Conservation (phyloP, 108 stramenopile species). For the Cyclotella baltica region DNA sequence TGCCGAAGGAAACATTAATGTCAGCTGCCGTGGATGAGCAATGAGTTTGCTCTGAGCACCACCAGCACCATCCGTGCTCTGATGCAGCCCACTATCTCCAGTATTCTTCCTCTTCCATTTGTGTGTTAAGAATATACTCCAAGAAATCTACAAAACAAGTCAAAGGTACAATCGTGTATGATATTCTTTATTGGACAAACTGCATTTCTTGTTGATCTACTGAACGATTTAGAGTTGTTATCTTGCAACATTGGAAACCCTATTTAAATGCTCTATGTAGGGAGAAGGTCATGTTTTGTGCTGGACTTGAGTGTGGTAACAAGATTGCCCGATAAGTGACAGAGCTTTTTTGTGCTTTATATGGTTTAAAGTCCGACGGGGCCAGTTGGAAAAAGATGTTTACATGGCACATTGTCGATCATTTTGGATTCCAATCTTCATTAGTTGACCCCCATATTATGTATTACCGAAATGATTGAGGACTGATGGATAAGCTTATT, state of each 20-base stretch:
- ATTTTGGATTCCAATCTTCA: background rate
- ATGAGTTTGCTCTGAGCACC: too few relatives aligned
- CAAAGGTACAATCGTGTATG: too few relatives aligned
- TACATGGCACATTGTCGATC: background rate
- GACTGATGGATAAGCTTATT: slow-evolving; percentile 16
- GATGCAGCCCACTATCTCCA: too few relatives aligned
- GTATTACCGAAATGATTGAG: background rate
- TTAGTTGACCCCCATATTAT: background rate
- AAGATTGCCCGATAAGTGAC: slow-evolving; percentile 8
- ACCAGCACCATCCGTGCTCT: too few relatives aligned
- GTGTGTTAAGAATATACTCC: too few relatives aligned
- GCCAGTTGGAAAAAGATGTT: slow-evolving; percentile 33
- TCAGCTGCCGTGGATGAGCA: too few relatives aligned
- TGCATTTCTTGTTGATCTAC: slow-evolving; percentile 54
- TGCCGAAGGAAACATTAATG: too few relatives aligned
- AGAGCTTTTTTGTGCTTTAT: slow-evolving; percentile 31
- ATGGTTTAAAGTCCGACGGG: slow-evolving; percentile 52
- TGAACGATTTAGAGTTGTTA: slow-evolving; percentile 54
- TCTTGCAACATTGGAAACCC: slow-evolving; percentile 48
- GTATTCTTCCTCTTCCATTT: too few relatives aligned
- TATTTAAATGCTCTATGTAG: slow-evolving; percentile 54
- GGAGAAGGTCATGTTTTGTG: slow-evolving; percentile 39
- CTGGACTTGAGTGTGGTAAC: slow-evolving; percentile 47
- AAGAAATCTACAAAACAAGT: too few relatives aligned
- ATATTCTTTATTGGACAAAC: slow-evolving; percentile 37